A percentile compares a stretch with the other conserved stretches of the same genome.
Conservation (phyloP, 2,329 filamentous ascomycete species). For the Stagonosporopsis cucurbitacearum region DNA sequence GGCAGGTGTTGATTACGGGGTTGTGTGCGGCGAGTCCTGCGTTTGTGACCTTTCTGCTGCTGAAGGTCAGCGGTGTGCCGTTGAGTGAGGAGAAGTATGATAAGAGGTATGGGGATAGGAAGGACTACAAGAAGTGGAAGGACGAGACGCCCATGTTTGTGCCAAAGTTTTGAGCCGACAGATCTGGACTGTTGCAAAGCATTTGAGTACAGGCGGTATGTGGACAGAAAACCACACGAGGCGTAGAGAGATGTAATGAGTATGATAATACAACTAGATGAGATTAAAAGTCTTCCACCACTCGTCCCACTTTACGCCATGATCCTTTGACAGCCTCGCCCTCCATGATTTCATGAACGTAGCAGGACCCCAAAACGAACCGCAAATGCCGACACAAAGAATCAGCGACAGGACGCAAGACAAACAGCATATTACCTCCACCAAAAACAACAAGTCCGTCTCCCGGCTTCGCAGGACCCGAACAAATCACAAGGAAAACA, state of each 20-base stretch:
- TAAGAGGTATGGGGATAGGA: conserved; percentile 65
- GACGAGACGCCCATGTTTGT: conserved; percentile 69
- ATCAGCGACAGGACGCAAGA: conserved; percentile 2
- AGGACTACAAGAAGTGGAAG: conserved; percentile 74
- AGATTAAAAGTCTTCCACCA: background rate
- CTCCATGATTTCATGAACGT: conserved; percentile 2
- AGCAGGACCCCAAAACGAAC: conserved; percentile 11
- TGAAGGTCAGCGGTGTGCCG: conserved; percentile 69
- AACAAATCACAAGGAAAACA: background rate
- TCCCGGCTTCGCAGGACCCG: background rate
- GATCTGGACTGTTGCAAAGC: background rate
- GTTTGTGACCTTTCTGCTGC: conserved; percentile 68
- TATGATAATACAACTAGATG: background rate
- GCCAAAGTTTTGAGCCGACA: conserved; percentile 57
- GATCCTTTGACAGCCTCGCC: background rate
- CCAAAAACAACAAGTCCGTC: background rate
- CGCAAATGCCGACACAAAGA: background rate
- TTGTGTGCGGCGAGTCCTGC: conserved; percentile 67
- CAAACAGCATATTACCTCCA: background rate
- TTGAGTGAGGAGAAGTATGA: conserved; percentile 74
- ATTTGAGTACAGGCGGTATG: background rate
- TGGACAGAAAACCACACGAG: background rate
- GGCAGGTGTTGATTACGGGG: conserved; percentile 54
- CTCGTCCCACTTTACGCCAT: background rate
- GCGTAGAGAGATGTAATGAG: background rate